These are phyloP conservation scores for Colletotrichum tofieldiae DNA, from an alignment of 2,329 filamentous ascomycete species.

Conservation along the genomic window DNA sequence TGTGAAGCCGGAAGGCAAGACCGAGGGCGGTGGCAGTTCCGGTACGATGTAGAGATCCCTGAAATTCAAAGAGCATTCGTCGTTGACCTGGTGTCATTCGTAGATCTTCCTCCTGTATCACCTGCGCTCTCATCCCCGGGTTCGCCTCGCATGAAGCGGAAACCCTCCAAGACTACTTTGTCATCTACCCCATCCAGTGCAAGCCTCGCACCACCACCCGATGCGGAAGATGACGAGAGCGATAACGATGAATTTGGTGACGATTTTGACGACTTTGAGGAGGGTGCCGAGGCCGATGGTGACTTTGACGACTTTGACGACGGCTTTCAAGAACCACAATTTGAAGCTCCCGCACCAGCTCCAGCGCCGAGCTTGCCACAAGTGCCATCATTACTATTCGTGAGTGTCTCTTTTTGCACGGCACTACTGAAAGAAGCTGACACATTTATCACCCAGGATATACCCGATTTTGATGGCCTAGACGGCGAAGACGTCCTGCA, in stretches of 20 bases:
- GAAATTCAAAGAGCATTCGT: constrained; percentile 44
- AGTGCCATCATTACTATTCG: constrained; percentile 60
- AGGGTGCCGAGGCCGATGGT: constrained; percentile 67
- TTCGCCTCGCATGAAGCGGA: constrained; percentile 51
- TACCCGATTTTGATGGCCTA: constrained; percentile 78
- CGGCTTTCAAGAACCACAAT: constrained; percentile 74
- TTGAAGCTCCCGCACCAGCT: constrained; percentile 50
- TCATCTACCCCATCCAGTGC: constrained; percentile 29
- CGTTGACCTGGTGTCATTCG: constrained; percentile 49
- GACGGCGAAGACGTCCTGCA: constrained; percentile 72
- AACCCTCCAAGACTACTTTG: constrained; percentile 49
- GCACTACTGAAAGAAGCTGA: constrained; percentile 45
- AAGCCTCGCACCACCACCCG: constrained; percentile 37
- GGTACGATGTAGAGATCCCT: constrained; percentile 52
- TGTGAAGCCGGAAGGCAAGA: constrained; percentile 61
- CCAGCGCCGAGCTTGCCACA: constrained; percentile 53
- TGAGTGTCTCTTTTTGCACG: constrained; percentile 48
- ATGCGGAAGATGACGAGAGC: constrained; percentile 49
- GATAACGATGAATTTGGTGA: constrained; percentile 65
- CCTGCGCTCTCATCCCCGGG: constrained; percentile 48
- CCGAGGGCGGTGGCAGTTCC: constrained; percentile 50
- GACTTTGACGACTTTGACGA: constrained; percentile 82
- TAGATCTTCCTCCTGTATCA: constrained; percentile 56
- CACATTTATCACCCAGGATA: constrained; percentile 62
- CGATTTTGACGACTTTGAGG: constrained; percentile 76